Evolutionary conservation across 306 rosid genomes (phyloP).

Genomic region (Abrus pulchellus): DNA sequence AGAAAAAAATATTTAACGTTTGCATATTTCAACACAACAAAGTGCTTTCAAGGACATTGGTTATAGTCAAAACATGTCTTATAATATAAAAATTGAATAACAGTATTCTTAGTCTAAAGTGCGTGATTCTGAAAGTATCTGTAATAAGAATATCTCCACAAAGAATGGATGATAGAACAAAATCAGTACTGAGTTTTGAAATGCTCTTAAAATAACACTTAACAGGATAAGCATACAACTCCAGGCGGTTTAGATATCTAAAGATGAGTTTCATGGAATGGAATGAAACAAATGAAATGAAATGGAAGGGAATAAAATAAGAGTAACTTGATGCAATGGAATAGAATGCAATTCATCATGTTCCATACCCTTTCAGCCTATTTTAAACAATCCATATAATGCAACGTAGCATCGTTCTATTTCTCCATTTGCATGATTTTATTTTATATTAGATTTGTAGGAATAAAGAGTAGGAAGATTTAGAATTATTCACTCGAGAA

Average conservation of each 20-base stretch:
- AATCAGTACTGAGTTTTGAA: background rate
- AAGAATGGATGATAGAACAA: background rate
- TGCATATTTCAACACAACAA: slow-evolving; percentile 6
- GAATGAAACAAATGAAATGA: background rate
- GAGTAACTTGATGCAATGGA: background rate
- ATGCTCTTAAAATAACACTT: background rate
- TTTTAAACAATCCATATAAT: background rate
- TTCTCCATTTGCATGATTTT: background rate
- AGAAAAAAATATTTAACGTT: background rate
- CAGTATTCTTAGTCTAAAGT: background rate
- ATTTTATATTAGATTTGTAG: no score
- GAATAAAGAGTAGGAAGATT: no score
- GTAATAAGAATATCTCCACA: background rate
- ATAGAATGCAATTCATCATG: background rate
- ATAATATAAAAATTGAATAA: slow-evolving; percentile 22
- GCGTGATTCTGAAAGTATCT: no score
- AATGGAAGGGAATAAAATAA: background rate
- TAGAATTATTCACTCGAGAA: no score
- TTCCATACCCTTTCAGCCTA: background rate
- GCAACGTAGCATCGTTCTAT: background rate
- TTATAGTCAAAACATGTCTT: background rate
- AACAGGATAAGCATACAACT: background rate
- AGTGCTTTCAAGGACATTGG: slow-evolving; percentile 12
- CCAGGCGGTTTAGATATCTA: background rate
- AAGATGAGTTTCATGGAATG: background rate